Conservation (phyloP, 2,329 filamentous ascomycete genomes). For the Aplosporella prunicola region DNA sequence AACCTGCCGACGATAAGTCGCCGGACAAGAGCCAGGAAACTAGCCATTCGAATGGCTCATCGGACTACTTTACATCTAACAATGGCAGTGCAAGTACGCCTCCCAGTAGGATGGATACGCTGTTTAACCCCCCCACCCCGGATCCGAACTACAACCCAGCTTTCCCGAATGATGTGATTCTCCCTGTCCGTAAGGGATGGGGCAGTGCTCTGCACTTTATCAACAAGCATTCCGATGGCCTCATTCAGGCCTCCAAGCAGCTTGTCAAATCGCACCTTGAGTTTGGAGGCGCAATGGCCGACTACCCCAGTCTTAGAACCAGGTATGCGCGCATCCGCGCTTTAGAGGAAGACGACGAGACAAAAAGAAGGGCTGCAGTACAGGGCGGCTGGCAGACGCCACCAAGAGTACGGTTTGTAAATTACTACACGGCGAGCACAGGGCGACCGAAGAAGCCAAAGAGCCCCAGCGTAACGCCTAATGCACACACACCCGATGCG, state of each 20-base stretch:
- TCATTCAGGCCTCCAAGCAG: constrained; percentile 59
- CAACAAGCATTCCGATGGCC: constrained; percentile 67
- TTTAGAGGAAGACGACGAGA: constrained; percentile 58
- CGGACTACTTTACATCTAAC: constrained; percentile 13
- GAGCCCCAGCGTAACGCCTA: no score
- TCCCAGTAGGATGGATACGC: constrained; percentile 25
- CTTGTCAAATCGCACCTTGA: constrained; percentile 74
- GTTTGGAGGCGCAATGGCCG: constrained; percentile 71
- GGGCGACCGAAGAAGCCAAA: constrained; percentile 51
- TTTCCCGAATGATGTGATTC: constrained; percentile 63
- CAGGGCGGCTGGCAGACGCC: constrained; percentile 20
- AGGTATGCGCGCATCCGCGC: constrained; percentile 62
- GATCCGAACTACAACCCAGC: constrained; percentile 65
- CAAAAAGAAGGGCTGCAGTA: constrained; percentile 21
- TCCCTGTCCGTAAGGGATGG: constrained; percentile 61
- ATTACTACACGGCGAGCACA: constrained; percentile 83
- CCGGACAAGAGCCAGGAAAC: constrained; percentile 14
- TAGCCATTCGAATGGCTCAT: background rate
- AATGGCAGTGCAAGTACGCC: constrained; percentile 10
- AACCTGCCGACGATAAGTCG: constrained; percentile 23
- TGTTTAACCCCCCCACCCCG: constrained; percentile 27
- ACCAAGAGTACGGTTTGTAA: constrained; percentile 64
- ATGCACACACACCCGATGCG: no score
- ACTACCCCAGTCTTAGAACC: constrained; percentile 58
- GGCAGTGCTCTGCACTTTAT: constrained; percentile 63